Percentiles rank a stretch among this genome's conserved stretches.
Evolutionary conservation across 257 asterid genomes (phyloP).

Genomic region (Lycium barbarum): DNA sequence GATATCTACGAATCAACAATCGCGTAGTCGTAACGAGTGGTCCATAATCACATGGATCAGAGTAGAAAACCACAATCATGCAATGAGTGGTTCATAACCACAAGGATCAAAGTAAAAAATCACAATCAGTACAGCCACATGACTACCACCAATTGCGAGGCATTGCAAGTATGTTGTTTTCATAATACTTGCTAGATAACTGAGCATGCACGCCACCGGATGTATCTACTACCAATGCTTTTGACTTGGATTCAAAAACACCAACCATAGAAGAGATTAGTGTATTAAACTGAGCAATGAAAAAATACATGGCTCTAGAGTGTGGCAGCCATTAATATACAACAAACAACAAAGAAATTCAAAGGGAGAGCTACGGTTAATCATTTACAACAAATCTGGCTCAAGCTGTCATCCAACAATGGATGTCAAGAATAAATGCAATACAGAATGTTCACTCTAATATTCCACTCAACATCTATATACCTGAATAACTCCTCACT

Average conservation of each 20-base stretch:
- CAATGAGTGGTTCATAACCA: no score
- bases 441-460: slow-evolving; percentile 13
- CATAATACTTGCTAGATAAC: no score
- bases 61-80: neutral
- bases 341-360: neutral
- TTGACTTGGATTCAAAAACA: neutral
- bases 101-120: no score
- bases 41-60: neutral
- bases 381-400: slow-evolving; percentile 39
- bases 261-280: neutral
- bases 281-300: neutral
- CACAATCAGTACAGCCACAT: neutral
- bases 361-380: slow-evolving; percentile 21
- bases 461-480: slow-evolving; percentile 22
- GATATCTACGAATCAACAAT: slow-evolving; percentile 3
- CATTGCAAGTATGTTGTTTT: no score
- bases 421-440: slow-evolving; percentile 30
- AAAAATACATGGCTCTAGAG: neutral
- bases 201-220: no score
- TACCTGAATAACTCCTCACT: slow-evolving; percentile 27
- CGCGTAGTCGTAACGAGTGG: neutral
- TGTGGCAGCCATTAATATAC: slow-evolving; percentile 11
- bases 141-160: neutral
- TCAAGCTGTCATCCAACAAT: slow-evolving; percentile 18
- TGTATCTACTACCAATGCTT: neutral